Conservation (phyloP, 768 basidiomycete genomes). For the Tephrocybe sp. region DNA sequence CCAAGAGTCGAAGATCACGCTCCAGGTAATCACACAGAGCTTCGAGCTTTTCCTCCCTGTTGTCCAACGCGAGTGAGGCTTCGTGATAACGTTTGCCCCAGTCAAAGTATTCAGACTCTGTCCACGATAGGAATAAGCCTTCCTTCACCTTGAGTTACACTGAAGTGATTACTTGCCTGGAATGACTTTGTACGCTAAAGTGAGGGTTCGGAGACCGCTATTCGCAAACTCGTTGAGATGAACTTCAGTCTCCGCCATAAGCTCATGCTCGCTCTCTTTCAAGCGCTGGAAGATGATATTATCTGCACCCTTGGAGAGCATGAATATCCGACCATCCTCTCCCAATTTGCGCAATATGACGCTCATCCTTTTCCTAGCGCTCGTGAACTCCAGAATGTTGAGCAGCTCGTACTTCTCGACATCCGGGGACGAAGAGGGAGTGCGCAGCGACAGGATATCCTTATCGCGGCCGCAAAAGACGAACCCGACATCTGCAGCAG, state of each 20-base stretch:
- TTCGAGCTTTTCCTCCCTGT: conserved; percentile 80
- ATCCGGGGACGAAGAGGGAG: conserved; percentile 59
- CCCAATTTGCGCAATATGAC: conserved; percentile 77
- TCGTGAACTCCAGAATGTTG: conserved; percentile 93
- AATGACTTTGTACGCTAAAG: conserved; percentile 85
- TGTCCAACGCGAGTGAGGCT: conserved; percentile 73
- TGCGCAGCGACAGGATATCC: conserved; percentile 70
- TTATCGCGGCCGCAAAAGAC: conserved; percentile 87
- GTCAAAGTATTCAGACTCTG: conserved; percentile 71
- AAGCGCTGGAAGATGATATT: conserved; percentile 94
- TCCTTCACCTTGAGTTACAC: background rate
- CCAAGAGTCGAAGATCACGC: conserved; percentile 73
- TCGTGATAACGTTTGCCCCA: conserved; percentile 84
- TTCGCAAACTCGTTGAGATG: conserved; percentile 87
- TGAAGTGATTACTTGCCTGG: conserved; percentile 40
- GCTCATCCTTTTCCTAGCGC: conserved; percentile 92
- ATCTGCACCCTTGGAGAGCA: conserved; percentile 90
- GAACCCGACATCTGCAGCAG: conserved; percentile 93
- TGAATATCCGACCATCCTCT: conserved; percentile 56
- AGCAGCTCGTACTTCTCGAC: conserved; percentile 85
- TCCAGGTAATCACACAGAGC: conserved; percentile 80
- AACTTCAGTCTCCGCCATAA: conserved; percentile 73
- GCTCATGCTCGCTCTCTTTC: conserved; percentile 54
- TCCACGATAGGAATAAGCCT: conserved; percentile 2
- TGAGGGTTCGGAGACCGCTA: conserved; percentile 84